Evolutionary conservation across 2,329 filamentous ascomycete species (phyloP), one percentile per base, ranked within the genome.

Genomic region (Mycocentrospora acerina): DNA sequence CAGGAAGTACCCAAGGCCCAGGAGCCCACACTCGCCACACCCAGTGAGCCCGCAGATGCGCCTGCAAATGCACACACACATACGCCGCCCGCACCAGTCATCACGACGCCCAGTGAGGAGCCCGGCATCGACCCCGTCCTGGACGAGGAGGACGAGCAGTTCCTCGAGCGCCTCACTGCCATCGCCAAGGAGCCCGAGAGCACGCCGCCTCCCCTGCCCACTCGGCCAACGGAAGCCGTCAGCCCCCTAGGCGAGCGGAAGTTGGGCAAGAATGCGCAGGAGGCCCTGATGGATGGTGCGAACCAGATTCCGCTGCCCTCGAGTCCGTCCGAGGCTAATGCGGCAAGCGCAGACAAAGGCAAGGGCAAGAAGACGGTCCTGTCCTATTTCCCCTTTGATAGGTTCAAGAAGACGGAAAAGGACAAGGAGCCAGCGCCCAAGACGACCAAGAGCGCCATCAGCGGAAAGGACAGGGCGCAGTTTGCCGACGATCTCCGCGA

Each of bases 131-230:
- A 62, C 53, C 57, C 73, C 5, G 73, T 83, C 3, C 59, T 83
- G n/a, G 79, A 76, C 13, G 72, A 78, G n/a, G 79, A 81, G 53
- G 80, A 83, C 45, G 77, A 82, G 50, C 68, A 72, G 35, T 83
- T 82, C 50, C 62, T 83, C 24, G 68, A 72, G 37, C 66, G 67
- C 24, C 73, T 81, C 22, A 74, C 73, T 3, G 69, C 73, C 7
- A 69, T 73, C 24, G 66, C 70, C 13, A 59, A 65, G 32, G 65
- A 67, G 43, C 62, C 62, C 9, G 64, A 67, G 44, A 57, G 62
- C 24, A 54, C 66, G 3, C 67, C 70, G 2, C 70, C 71, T n/a
- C 68, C 70, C 10, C 60, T 73, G 7, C 71, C 71, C 7, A 57
- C 55, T 8, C 57, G 64, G 19, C 66, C 63, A 4, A 56, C 51